Conservation (phyloP, 257 asterid genomes). For the Solanum bulbocastanum region DNA sequence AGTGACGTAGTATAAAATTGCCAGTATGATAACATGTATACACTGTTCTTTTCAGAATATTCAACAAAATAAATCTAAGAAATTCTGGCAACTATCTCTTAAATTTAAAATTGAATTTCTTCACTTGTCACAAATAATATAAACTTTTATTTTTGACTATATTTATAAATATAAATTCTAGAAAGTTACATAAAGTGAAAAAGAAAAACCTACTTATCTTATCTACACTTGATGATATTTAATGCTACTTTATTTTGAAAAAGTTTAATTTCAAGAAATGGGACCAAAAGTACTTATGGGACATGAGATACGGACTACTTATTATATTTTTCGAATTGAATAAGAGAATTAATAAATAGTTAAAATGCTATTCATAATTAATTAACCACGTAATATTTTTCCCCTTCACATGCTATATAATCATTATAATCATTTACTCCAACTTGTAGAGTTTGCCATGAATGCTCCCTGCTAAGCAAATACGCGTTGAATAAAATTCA, state of each 20-base stretch:
- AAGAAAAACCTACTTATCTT: background rate
- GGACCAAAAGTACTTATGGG: background rate
- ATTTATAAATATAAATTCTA: background rate
- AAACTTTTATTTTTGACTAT: background rate
- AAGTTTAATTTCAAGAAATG: background rate
- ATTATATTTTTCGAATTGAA: background rate
- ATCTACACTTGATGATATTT: background rate
- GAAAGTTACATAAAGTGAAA: background rate
- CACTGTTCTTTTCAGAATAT: background rate
- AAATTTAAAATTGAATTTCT: background rate
- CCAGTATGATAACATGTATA: background rate
- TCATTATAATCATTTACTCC: background rate
- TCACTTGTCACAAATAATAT: background rate
- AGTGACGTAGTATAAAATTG: background rate
- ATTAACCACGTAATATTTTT: background rate
- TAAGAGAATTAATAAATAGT: background rate
- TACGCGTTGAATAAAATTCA: background rate
- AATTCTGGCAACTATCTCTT: background rate
- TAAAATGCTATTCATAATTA: background rate
- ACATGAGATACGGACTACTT: background rate
- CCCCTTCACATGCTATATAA: background rate
- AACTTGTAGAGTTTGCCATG: background rate
- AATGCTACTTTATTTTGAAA: background rate
- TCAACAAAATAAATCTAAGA: background rate
- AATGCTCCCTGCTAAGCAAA: background rate